These are phyloP conservation scores for Fusarium sp. DNA, from an alignment of 2,329 filamentous ascomycete genomes.

Conservation along the genomic window DNA sequence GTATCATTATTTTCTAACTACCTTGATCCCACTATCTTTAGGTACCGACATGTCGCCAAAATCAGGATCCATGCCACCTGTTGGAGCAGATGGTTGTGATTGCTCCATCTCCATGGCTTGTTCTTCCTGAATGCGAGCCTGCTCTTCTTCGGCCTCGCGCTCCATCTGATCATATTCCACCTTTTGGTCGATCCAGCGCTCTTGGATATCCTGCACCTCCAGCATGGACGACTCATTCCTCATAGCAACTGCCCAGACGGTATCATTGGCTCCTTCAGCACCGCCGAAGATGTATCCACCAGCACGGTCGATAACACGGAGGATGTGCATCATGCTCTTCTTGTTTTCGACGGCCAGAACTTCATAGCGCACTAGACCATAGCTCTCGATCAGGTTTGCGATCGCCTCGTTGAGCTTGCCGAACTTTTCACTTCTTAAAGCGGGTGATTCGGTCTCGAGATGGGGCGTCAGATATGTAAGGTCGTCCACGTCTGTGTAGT, in stretches of 20 bases:
- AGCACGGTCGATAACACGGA: constrained; percentile 90
- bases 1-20: constrained; percentile 73
- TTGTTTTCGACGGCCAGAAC: constrained; percentile 97
- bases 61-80: constrained; percentile 55
- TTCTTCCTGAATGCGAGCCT: constrained; percentile 64
- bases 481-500: constrained; percentile 97
- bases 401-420: constrained; percentile 87
- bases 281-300: constrained; percentile 93
- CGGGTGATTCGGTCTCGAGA: constrained; percentile 81
- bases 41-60: constrained; percentile 65
- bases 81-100: constrained; percentile 38
- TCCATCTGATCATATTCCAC: constrained; percentile 88
- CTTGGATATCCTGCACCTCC: constrained; percentile 90
- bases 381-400: constrained; percentile 86
- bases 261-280: constrained; percentile 92
- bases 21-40: constrained; percentile 74
- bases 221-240: constrained; percentile 77
- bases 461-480: constrained; percentile 84
- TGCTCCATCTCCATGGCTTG: constrained; percentile 53
- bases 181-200: constrained; percentile 92
- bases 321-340: constrained; percentile 92
- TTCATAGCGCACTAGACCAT: constrained; percentile 90
- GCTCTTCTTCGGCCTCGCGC: constrained; percentile 77
- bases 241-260: constrained; percentile 97
- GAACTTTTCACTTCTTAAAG: constrained; percentile 78